Percentiles rank a stretch among this genome's conserved stretches.
Conservation (phyloP, 1,284 basidiomycete species). For the Ganoderma lingzhi region DNA sequence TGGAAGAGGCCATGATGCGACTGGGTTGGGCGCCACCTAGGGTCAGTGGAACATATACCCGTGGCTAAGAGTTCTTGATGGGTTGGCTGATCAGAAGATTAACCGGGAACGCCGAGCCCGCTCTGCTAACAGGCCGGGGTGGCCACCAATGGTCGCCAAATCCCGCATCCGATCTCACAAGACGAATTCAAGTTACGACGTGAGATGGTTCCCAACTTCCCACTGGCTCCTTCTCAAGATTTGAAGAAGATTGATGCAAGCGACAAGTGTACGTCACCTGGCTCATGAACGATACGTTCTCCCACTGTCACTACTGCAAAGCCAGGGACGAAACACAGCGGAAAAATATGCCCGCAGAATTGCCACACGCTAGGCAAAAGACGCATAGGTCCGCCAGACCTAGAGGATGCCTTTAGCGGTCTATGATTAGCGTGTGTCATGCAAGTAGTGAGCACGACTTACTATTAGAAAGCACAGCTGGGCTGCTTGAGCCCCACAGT, state of each 20-base stretch:
- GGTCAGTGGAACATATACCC: constrained; percentile 5
- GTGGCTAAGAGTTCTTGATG: neutral
- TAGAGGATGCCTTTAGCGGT: no score
- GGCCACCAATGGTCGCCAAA: neutral
- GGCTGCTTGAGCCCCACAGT: neutral
- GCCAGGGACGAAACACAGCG: neutral
- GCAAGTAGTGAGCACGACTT: no score
- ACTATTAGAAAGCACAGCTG: no score
- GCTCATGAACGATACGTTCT: neutral
- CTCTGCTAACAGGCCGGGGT: no score
- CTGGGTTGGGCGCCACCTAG: neutral
- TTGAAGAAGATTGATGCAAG: neutral
- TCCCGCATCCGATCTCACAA: neutral
- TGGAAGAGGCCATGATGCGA: constrained; percentile 12
- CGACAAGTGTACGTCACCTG: neutral
- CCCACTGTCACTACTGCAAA: neutral
- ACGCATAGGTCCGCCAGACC: neutral
- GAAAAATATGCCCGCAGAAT: neutral
- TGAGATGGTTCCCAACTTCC: constrained; percentile 1
- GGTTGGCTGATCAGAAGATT: neutral
- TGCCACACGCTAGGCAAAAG: neutral
- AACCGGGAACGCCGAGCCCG: neutral
- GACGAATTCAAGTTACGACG: neutral
- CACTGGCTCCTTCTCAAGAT: neutral
- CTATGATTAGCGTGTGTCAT: no score